phyloP scores from a whole-genome alignment of 164 flowering plant genomes.

The Magnolia kwangsiensis region DNA sequence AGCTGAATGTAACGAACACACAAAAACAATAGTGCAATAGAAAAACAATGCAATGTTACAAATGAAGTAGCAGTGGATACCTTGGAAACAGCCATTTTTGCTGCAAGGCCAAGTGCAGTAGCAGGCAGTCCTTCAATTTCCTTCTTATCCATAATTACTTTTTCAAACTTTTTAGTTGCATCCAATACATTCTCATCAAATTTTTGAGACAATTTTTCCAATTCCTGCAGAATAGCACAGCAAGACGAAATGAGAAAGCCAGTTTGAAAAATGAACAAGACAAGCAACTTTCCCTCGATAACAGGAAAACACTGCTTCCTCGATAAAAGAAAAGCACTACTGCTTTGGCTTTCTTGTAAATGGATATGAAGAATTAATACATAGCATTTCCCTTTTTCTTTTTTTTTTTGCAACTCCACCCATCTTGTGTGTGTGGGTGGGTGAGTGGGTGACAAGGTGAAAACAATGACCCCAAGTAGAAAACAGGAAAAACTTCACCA shows the following conservation, averaged over 20 bases:
- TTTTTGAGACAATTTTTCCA: slow-evolving; percentile 74
- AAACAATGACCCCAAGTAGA: too few species aligned
- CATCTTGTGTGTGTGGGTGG: too few species aligned
- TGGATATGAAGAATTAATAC: background rate
- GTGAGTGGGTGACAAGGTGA: too few species aligned
- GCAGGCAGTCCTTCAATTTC: slow-evolving; percentile 94
- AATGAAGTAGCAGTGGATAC: slow-evolving; percentile 29
- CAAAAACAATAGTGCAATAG: background rate
- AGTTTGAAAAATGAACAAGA: background rate
- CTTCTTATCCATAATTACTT: slow-evolving; percentile 71
- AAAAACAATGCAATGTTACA: background rate
- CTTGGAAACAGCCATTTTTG: slow-evolving; percentile 90
- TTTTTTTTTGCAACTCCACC: background rate
- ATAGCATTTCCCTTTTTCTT: background rate
- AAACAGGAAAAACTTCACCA: too few species aligned
- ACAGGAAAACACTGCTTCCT: background rate
- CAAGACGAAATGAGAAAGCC: background rate
- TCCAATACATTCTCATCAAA: slow-evolving; percentile 88
- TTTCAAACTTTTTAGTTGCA: slow-evolving; percentile 93
- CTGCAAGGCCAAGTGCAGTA: slow-evolving; percentile 80
- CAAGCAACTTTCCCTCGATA: background rate
- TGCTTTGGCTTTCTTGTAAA: background rate
- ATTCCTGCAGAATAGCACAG: slow-evolving; percentile 47
- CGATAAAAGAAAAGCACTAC: background rate
- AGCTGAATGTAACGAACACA: background rate